Percentiles rank a stretch among this genome's conserved stretches.
Evolutionary conservation across 2,329 filamentous ascomycete genomes (phyloP).

Genomic region (Aspergillus pseudoglaucus): DNA sequence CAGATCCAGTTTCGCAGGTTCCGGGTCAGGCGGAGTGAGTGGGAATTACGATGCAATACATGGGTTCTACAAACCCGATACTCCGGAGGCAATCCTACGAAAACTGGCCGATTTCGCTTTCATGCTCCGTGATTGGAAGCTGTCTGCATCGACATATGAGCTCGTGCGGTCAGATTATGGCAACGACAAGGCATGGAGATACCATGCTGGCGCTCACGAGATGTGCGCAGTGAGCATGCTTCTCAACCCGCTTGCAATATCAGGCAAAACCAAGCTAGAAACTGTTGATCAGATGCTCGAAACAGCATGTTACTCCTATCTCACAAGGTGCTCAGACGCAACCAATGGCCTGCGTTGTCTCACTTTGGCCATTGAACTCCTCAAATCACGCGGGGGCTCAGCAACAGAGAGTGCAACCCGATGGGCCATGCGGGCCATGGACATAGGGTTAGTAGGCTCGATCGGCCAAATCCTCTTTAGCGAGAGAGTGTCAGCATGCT

Average conservation of each 20-base stretch:
- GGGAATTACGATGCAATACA: conserved; percentile 69
- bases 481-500: conserved; percentile 80
- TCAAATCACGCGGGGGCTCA: conserved; percentile 71
- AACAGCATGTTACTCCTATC: conserved; percentile 85
- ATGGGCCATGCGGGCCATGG: conserved; percentile 76
- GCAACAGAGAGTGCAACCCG: conserved; percentile 79
- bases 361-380: conserved; percentile 69
- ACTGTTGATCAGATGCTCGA: conserved; percentile 82
- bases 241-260: conserved; percentile 64
- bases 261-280: conserved; percentile 71
- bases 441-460: conserved; percentile 66
- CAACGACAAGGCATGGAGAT: conserved; percentile 94
- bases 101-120: conserved; percentile 93
- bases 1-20: conserved; percentile 50
- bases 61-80: conserved; percentile 77
- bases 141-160: conserved; percentile 88
- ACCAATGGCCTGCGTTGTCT: conserved; percentile 77
- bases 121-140: conserved; percentile 93
- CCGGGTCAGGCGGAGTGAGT: conserved; percentile 35
- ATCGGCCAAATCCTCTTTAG: conserved; percentile 77
- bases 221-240: conserved; percentile 86
- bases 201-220: conserved; percentile 89
- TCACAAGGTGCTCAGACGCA: conserved; percentile 71
- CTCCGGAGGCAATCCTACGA: conserved; percentile 83
- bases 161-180: conserved; percentile 80